These are phyloP conservation scores for Phytopythium kandeliae DNA, from an alignment of 352 stramenopile species.

Conservation along the genomic window DNA sequence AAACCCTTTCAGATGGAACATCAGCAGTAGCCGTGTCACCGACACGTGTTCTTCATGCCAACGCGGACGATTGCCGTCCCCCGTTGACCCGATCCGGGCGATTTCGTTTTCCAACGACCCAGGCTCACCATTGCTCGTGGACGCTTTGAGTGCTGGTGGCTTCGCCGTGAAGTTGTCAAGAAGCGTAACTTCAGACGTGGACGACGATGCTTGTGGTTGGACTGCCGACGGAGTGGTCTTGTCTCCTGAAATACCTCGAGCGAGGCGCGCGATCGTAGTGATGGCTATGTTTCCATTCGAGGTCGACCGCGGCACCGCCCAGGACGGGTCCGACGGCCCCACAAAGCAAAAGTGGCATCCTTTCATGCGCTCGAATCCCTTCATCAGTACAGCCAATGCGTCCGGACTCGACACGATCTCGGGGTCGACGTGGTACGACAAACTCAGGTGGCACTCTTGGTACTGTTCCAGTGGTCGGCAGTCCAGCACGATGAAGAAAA, in stretches of 20 bases:
- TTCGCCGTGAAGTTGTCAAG: background rate
- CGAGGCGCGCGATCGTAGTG: constrained; percentile 49
- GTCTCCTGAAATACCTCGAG: constrained; percentile 57
- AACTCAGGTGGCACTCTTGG: constrained; percentile 68
- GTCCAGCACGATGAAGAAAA: constrained; percentile 82
- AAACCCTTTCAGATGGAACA: constrained; percentile 86
- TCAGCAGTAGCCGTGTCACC: constrained; percentile 71
- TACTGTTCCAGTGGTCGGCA: constrained; percentile 74
- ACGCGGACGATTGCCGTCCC: constrained; percentile 6
- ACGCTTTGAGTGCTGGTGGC: background rate
- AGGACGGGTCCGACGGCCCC: constrained; percentile 37
- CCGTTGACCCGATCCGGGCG: constrained; percentile 19
- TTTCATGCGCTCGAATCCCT: constrained; percentile 83
- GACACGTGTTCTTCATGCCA: constrained; percentile 51
- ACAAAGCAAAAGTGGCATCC: constrained; percentile 88
- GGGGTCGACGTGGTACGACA: constrained; percentile 86
- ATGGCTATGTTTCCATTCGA: constrained; percentile 30
- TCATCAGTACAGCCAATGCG: constrained; percentile 65
- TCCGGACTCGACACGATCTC: constrained; percentile 67
- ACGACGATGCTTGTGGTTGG: constrained; percentile 2
- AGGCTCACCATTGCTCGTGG: constrained; percentile 12
- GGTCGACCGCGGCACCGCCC: constrained; percentile 11
- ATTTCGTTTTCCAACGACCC: constrained; percentile 29
- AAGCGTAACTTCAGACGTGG: background rate
- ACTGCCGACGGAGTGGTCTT: constrained; percentile 10